phyloP scores from a whole-genome alignment of 2,329 filamentous ascomycete genomes.

The Hypoxylon sp. region DNA sequence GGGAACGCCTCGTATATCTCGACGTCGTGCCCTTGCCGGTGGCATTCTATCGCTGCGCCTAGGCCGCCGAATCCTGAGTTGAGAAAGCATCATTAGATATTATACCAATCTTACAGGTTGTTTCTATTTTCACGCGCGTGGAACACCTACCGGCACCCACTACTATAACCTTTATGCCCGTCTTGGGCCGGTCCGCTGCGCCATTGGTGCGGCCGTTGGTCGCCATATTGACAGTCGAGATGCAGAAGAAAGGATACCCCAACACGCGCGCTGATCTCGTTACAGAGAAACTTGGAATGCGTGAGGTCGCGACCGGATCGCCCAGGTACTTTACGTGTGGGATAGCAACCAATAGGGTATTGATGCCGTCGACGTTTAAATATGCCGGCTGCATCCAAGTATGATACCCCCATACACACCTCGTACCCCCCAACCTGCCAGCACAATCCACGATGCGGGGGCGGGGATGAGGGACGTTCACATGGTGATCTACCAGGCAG shows the following conservation, averaged over 20 bases:
- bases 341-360: slow-evolving; percentile 23
- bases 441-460: slow-evolving; percentile 29
- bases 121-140: not conserved
- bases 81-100: slow-evolving; percentile 7
- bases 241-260: slow-evolving; percentile 9
- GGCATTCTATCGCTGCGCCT: slow-evolving; percentile 69
- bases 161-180: slow-evolving; percentile 62
- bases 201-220: slow-evolving; percentile 30
- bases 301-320: slow-evolving; percentile 16
- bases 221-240: slow-evolving; percentile 32
- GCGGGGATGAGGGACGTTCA: slow-evolving; percentile 17
- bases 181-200: slow-evolving; percentile 42
- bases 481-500: slow-evolving; percentile 13
- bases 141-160: slow-evolving; percentile 53
- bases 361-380: slow-evolving; percentile 24
- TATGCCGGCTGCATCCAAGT: slow-evolving; percentile 31
- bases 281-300: slow-evolving; percentile 13
- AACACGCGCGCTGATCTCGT: slow-evolving; percentile 10
- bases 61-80: slow-evolving; percentile 65
- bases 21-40: slow-evolving; percentile 66
- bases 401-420: not conserved
- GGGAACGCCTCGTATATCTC: slow-evolving; percentile 66
- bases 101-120: not conserved
- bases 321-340: slow-evolving; percentile 22
- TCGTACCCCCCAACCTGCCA: slow-evolving; percentile 14